These are phyloP conservation scores for Komagataella ulmi DNA, from an alignment of 805 yeast genomes.

Conservation along the genomic window DNA sequence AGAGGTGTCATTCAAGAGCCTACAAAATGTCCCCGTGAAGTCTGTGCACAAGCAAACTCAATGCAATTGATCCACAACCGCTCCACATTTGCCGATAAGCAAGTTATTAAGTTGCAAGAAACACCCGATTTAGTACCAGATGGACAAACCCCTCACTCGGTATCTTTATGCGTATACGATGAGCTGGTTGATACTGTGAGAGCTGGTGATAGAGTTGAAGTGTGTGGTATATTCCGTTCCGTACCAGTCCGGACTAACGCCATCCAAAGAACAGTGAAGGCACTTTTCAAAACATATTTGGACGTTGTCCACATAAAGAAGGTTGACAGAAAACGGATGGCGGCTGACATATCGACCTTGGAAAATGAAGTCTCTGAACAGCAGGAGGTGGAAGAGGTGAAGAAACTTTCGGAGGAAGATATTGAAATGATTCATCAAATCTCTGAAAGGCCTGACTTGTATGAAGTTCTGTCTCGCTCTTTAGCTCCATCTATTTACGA, in stretches of 20 bases:
- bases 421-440: constrained; percentile 46
- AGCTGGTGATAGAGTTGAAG: constrained; percentile 95
- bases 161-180: constrained; percentile 87
- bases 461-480: constrained; percentile 77
- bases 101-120: constrained; percentile 86
- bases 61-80: constrained; percentile 89
- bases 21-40: constrained; percentile 78
- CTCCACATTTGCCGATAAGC: constrained; percentile 89
- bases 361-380: constrained; percentile 46
- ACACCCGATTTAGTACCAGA: constrained; percentile 95
- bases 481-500: constrained; percentile 96
- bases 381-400: constrained; percentile 64
- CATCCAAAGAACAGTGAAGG: constrained; percentile 70
- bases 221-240: constrained; percentile 89
- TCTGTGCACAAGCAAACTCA: constrained; percentile 71
- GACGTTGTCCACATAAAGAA: constrained; percentile 92
- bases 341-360: constrained; percentile 62
- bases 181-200: constrained; percentile 89
- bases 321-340: constrained; percentile 69
- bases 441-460: constrained; percentile 62
- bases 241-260: constrained; percentile 84
- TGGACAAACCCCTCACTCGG: constrained; percentile 97
- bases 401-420: constrained; percentile 59
- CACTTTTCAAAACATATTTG: constrained; percentile 80
- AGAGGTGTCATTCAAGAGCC: constrained; percentile 94